Evolutionary conservation across 345 rosid species (phyloP).

Genomic region (Ceriops tagal): DNA sequence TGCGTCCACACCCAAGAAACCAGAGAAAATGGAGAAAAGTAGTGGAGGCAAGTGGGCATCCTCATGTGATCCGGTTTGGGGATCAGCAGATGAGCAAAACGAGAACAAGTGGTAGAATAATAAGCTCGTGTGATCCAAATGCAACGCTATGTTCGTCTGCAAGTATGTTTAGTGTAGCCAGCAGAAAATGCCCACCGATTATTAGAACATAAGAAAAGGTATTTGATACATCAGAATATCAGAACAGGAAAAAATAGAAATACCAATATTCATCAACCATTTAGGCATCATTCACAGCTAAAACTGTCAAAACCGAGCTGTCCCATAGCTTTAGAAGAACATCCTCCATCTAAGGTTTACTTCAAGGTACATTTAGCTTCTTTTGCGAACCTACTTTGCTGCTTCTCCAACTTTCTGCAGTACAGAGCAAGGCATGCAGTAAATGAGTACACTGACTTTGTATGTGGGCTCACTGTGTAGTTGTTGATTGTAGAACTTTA

Average conservation of each 20-base stretch:
- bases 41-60: no score
- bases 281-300: background rate
- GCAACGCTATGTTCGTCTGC: background rate
- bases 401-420: slow-evolving; percentile 19
- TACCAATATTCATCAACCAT: slow-evolving; percentile 5
- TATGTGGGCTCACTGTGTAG: background rate
- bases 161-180: background rate
- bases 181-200: background rate
- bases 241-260: background rate
- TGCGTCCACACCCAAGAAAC: no score
- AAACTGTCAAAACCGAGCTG: background rate
- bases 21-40: no score
- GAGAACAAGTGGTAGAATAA: no score
- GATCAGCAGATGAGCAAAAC: no score
- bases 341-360: background rate
- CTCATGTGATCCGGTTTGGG: no score
- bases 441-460: background rate
- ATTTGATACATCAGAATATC: background rate
- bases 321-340: background rate
- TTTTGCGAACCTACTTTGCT: background rate
- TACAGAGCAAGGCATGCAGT: background rate
- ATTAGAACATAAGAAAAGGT: background rate
- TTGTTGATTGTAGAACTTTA: background rate
- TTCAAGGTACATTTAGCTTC: background rate
- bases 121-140: no score